Conservation (phyloP, 257 asterid species). For the Nicotiana paniculata region DNA sequence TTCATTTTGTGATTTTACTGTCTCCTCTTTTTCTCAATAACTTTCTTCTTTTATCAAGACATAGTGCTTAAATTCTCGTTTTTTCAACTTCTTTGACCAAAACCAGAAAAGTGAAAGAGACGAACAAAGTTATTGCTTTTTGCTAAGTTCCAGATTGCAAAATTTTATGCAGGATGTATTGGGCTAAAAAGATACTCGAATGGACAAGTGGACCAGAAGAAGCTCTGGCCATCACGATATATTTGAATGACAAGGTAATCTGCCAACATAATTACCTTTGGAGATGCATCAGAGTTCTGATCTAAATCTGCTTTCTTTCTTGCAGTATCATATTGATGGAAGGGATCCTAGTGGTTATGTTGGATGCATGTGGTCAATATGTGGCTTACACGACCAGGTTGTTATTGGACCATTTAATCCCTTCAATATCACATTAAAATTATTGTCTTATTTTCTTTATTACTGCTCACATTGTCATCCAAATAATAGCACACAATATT, state of each 20-base stretch:
- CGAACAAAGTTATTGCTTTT: background rate
- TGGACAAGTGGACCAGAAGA: slow-evolving; percentile 95
- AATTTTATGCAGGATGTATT: slow-evolving; percentile 71
- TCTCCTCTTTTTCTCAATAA: background rate
- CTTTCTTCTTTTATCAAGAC: background rate
- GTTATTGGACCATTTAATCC: background rate
- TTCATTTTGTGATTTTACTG: background rate
- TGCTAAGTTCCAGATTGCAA: background rate
- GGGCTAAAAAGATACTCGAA: slow-evolving; percentile 98
- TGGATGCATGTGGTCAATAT: slow-evolving; percentile 99
- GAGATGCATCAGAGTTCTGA: background rate
- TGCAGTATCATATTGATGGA: slow-evolving; percentile 89
- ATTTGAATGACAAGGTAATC: slow-evolving; percentile 77
- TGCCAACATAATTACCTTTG: background rate
- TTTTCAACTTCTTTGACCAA: background rate
- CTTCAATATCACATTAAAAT: background rate
- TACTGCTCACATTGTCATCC: background rate
- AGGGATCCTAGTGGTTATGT: slow-evolving; percentile 96
- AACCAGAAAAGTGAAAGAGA: background rate
- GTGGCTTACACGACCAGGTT: slow-evolving; percentile 98
- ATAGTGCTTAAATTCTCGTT: background rate
- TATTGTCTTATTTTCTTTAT: background rate
- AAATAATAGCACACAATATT: background rate
- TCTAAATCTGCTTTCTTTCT: background rate
- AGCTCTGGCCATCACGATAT: slow-evolving; percentile 71